Evolutionary conservation across 768 basidiomycete species (phyloP).

Genomic region (Dioszegia crocea): DNA sequence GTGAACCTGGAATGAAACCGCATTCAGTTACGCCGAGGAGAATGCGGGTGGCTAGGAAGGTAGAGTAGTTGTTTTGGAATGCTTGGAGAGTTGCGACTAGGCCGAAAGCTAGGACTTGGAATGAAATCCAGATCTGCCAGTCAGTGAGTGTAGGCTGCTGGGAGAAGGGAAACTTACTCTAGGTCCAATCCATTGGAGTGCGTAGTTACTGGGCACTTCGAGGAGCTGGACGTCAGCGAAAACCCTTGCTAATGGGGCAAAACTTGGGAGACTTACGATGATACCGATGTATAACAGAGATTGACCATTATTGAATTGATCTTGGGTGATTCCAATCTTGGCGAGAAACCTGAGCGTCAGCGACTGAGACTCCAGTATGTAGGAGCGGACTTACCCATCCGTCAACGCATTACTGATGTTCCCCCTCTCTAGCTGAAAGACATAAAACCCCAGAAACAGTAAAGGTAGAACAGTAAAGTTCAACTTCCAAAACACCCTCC

Average conservation of each 20-base stretch:
- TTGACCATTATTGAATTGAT: slow-evolving; percentile 45
- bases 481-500: slow-evolving; percentile 23
- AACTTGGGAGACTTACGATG: slow-evolving; percentile 7
- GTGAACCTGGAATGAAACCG: slow-evolving; percentile 36
- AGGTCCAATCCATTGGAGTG: slow-evolving; percentile 32
- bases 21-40: slow-evolving; percentile 38
- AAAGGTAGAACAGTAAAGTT: slow-evolving; percentile 40
- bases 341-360: slow-evolving; percentile 31
- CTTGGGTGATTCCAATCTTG: slow-evolving; percentile 44
- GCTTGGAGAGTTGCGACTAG: slow-evolving; percentile 41
- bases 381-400: slow-evolving; percentile 26
- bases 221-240: slow-evolving; percentile 14
- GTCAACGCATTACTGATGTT: slow-evolving; percentile 45
- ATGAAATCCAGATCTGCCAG: slow-evolving; percentile 37
- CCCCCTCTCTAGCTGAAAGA: slow-evolving; percentile 40
- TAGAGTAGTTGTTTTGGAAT: slow-evolving; percentile 33
- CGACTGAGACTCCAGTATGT: slow-evolving; percentile 36
- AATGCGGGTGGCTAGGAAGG: slow-evolving; percentile 36
- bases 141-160: not conserved
- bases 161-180: slow-evolving; percentile 9
- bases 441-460: slow-evolving; percentile 41
- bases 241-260: too few relatives aligned
- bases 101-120: slow-evolving; percentile 43
- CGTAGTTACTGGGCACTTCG: slow-evolving; percentile 45
- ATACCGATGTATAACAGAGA: slow-evolving; percentile 41